These are phyloP conservation scores for Solanum megistacrolobum DNA, from an alignment of 257 asterid species.

Conservation along the genomic window DNA sequence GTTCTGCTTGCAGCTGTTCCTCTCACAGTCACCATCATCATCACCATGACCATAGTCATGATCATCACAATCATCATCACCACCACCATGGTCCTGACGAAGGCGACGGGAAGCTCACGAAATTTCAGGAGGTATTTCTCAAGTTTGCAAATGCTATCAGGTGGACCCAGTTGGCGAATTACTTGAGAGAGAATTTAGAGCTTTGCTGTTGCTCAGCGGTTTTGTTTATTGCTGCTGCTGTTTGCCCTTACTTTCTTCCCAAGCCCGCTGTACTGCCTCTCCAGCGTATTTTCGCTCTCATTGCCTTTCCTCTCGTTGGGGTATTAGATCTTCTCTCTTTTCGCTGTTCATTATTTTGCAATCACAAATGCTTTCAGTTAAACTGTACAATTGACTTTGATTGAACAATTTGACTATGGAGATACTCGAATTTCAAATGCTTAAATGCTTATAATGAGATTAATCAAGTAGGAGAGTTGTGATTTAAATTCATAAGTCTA, in stretches of 20 bases:
- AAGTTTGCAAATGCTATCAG: constrained; percentile 43
- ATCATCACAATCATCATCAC: constrained; percentile 12
- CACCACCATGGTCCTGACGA: constrained; percentile 21
- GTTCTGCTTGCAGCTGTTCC: constrained; percentile 23
- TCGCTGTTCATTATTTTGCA: neutral
- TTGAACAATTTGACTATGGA: neutral
- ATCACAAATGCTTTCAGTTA: neutral
- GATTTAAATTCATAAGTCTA: neutral
- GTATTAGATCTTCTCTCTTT: constrained; percentile 20
- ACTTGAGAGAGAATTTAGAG: constrained; percentile 72
- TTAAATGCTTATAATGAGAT: neutral
- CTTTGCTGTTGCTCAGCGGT: constrained; percentile 83
- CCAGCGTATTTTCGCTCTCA: constrained; percentile 42
- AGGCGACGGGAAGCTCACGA: constrained; percentile 34
- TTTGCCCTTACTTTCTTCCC: constrained; percentile 66
- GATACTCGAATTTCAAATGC: neutral
- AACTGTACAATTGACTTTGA: neutral
- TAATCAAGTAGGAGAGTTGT: neutral
- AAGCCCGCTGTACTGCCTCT: constrained; percentile 42
- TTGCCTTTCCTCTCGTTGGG: constrained; percentile 95
- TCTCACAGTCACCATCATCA: constrained; percentile 6
- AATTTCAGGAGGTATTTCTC: constrained; percentile 51
- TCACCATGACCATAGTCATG: constrained; percentile 13
- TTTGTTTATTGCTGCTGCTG: constrained; percentile 64
- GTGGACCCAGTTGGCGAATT: constrained; percentile 67